phyloP scores from a whole-genome alignment of 192 early-diverging fungal genomes.

The Coemansia sp. region DNA sequence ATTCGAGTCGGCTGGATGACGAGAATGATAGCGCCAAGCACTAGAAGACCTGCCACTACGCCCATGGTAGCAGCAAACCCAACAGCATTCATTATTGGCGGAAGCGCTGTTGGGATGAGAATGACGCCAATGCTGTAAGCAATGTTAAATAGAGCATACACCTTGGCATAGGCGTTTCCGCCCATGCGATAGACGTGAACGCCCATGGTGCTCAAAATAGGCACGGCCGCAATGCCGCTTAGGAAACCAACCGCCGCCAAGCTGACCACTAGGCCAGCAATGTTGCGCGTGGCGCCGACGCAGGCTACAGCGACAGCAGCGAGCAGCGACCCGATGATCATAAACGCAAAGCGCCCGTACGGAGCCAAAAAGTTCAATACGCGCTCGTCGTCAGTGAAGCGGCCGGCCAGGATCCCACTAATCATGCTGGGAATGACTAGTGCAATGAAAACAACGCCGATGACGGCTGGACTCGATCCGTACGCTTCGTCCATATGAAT shows the following conservation, averaged over 20 bases:
- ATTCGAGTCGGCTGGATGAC: slow-evolving; percentile 30
- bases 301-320: slow-evolving; percentile 55
- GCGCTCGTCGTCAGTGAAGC: slow-evolving; percentile 35
- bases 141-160: slow-evolving; percentile 79
- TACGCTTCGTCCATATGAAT: slow-evolving; percentile 40
- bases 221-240: slow-evolving; percentile 52
- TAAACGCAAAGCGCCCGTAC: slow-evolving; percentile 46
- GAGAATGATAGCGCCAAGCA: slow-evolving; percentile 40
- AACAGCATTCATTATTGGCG: slow-evolving; percentile 58
- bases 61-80: slow-evolving; percentile 63
- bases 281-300: slow-evolving; percentile 37
- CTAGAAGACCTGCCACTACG: slow-evolving; percentile 37
- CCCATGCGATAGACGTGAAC: slow-evolving; percentile 67
- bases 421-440: slow-evolving; percentile 72
- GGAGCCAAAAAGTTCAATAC: slow-evolving; percentile 33
- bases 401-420: slow-evolving; percentile 60
- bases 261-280: slow-evolving; percentile 43
- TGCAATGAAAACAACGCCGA: slow-evolving; percentile 64
- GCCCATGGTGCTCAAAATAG: slow-evolving; percentile 71
- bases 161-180: slow-evolving; percentile 60
- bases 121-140: slow-evolving; percentile 79
- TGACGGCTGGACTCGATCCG: slow-evolving; percentile 19
- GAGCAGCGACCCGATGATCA: slow-evolving; percentile 30
- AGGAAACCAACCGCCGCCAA: slow-evolving; percentile 35
- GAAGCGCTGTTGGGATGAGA: slow-evolving; percentile 68